Conservation (phyloP, 2,329 filamentous ascomycete genomes). For the Curvularia verruculosa region DNA sequence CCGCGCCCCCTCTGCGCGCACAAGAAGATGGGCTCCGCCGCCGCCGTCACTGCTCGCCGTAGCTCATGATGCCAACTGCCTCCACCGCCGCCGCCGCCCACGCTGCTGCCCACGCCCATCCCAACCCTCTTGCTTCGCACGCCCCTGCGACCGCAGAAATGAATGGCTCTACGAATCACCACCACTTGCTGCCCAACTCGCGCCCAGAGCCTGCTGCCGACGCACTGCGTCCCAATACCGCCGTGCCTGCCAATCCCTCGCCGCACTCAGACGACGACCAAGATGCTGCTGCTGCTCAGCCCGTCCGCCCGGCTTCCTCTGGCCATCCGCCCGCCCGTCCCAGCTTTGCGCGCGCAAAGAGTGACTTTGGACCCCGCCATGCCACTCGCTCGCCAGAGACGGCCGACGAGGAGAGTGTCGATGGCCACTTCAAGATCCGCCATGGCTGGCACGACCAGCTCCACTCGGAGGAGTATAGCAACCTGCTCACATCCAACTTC, state of each 20-base stretch:
- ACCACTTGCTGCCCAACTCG: conserved; percentile 21
- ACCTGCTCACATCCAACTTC: conserved; percentile 85
- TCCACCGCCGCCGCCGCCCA: conserved; percentile 34
- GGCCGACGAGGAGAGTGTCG: conserved; percentile 53
- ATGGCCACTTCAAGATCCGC: conserved; percentile 65
- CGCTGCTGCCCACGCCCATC: conserved; percentile 24
- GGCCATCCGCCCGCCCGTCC: conserved; percentile 52
- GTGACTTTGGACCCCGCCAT: conserved; percentile 63
- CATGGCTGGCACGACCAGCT: conserved; percentile 95
- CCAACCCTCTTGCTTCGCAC: conserved; percentile 40
- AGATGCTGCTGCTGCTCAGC: conserved; percentile 36
- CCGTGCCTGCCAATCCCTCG: conserved; percentile 27
- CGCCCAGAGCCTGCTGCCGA: conserved; percentile 16
- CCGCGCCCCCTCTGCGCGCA: conserved; percentile 11
- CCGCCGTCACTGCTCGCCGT: conserved; percentile 28
- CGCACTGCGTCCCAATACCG: conserved; percentile 36
- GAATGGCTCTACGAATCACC: conserved; percentile 21
- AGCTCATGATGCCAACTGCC: conserved; percentile 41
- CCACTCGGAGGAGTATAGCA: conserved; percentile 86
- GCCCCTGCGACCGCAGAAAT: conserved; percentile 27
- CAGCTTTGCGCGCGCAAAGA: conserved; percentile 61
- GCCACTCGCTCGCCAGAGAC: conserved; percentile 29
- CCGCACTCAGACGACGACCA: conserved; percentile 30
- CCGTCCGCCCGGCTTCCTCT: conserved; percentile 59
- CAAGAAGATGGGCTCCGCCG: conserved; percentile 38